Base-by-base conservation (phyloP, 257 asterid species). In the Misopates orontium region DNA sequence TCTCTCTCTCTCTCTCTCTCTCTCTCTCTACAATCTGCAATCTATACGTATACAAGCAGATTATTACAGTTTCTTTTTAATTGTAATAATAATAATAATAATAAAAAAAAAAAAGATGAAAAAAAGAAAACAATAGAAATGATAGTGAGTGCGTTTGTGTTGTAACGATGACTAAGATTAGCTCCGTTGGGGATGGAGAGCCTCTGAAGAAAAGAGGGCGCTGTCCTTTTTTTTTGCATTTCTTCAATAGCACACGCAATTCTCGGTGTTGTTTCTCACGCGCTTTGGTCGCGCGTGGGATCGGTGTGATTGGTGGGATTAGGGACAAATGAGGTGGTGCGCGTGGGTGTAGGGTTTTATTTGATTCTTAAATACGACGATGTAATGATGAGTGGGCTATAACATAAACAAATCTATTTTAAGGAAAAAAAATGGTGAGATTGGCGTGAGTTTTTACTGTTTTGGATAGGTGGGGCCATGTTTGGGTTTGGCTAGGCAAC, bases 141-240 rank as follows among this genome's bases (percentile, higher is more conserved):
- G 31, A 28, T 40, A 36, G 39, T 17, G 52, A 47, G 49, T 42
- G 62, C 23, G 41, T n/a, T n/a, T n/a, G n/a, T n/a, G n/a, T n/a
- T 31, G 49, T 42, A 28, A 31, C 20, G 64, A n/a, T n/a, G n/a
- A 44, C 42, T 36, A 36, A 36, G 62, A 25, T 70, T 31, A 41
- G 45, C 59, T 74, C 92, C 96, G 88, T 61, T 72, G 64, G 79
- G 77, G 69, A 81, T 73, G 96, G 96, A 71, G 78, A 78, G 73
- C 95, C 96, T 48, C 73, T 70, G 80, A 77, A 78, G 55, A 61
- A 59, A 60, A 70, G 5, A 22, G 8, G 56, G 19, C 10, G 24
- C 36, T 24, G 8, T n/a, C 13, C 10, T 19, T 23, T 2, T 8
- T 42, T 41, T 62, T 50, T 73, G 60, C 61, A 55, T 23, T 49